Percentiles rank a stretch among this genome's conserved stretches.
These are phyloP conservation scores for Microstroma glucosiphilum DNA, from an alignment of 1,284 basidiomycete genomes.

Conservation along the genomic window DNA sequence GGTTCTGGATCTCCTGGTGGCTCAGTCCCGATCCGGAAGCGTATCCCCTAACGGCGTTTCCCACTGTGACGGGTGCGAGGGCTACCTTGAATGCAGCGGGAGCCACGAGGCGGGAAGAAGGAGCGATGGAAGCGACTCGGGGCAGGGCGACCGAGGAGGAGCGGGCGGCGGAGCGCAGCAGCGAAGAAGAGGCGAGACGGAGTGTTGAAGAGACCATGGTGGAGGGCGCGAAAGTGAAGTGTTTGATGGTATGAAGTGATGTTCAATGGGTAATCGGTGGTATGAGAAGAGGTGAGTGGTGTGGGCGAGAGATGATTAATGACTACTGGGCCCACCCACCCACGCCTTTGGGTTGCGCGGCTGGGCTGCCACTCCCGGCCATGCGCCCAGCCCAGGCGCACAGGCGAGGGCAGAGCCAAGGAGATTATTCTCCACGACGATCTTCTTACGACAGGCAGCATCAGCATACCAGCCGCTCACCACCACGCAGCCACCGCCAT, in stretches of 20 bases:
- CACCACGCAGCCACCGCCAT: no score
- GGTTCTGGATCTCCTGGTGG: constrained; percentile 68
- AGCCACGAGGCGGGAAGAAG: background rate
- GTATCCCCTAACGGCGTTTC: constrained; percentile 55
- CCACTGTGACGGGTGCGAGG: constrained; percentile 21
- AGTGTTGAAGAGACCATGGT: constrained; percentile 6
- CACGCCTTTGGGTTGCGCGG: no score
- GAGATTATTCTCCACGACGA: background rate
- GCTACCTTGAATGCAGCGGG: constrained; percentile 14
- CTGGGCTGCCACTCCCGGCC: no score
- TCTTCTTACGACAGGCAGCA: no score
- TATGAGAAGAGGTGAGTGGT: background rate
- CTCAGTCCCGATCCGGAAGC: constrained; percentile 70
- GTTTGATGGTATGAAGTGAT: no score
- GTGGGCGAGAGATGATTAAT: background rate
- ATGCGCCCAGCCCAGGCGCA: no score
- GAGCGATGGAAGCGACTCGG: background rate
- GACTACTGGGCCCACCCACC: background rate
- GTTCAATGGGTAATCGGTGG: background rate
- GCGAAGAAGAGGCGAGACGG: constrained; percentile 3
- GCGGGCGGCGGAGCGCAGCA: constrained; percentile 1
- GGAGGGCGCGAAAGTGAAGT: no score
- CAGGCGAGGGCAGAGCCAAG: background rate
- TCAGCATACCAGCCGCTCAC: background rate
- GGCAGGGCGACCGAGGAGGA: background rate